Evolutionary conservation across 2,329 filamentous ascomycete genomes (phyloP), one percentile per base, ranked within the genome.

Genomic region (Sporothrix pallida): DNA sequence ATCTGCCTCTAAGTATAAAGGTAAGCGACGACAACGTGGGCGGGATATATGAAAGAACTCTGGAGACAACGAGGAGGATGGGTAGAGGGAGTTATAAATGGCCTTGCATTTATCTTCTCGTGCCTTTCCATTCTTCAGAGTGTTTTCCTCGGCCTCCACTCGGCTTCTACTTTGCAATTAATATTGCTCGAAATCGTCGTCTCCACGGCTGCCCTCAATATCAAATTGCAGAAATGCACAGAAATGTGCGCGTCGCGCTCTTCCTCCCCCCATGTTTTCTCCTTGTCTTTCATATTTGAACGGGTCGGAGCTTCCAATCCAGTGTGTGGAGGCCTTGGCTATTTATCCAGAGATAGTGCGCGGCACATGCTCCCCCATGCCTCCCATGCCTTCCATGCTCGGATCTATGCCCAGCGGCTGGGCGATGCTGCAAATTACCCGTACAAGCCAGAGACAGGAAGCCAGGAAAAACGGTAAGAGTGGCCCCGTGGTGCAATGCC

Each of bases 331-430:
- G 62, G 62, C 42, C 62, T 26, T 48, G 42, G 42, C 44, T 15
- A 23, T 67, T 67, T 67, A 67, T 42, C 62, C 62, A 46, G 42
- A n/a, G n/a, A 48, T 54, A 48, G 62, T 67, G n/a, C 13, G 42
- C 62, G 62, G 37, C 62, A 48, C 62, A 48, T 20, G 23, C 0
- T 13, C 56, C 4, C 4, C 23, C 20, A 60, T 60, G 31, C 1
- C 56, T 6, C 4, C 23, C 20, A 37, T 60, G 31, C 3, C 13
- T 15, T 15, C 17, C 15, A 12, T 50, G 10, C 37, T 65, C 37
- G n/a, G n/a, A 46, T 42, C 31, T 15, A 42, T 62, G 58, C 13
- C 42, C 31, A 17, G 31, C 60, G 17, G 56, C 56, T 60, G 56
- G 26, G 26, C 58, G 31, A 31, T 31, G 58, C 17, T 42, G 58